phyloP scores from a whole-genome alignment of 306 rosid species.

The Erythrophleum fordii region DNA sequence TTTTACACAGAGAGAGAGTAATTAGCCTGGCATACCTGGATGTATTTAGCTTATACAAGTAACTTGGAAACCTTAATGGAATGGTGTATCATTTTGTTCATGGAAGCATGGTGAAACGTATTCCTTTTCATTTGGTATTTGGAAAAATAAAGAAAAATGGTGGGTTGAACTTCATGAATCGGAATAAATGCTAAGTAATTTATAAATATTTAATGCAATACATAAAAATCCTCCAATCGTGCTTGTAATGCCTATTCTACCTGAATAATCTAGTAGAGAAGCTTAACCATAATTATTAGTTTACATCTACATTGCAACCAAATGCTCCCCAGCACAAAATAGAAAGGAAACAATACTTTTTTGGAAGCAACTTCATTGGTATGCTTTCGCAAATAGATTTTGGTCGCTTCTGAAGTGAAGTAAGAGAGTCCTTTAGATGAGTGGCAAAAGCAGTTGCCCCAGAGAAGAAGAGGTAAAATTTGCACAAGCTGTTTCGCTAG shows the following conservation, averaged over 20 bases:
- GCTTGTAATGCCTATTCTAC: neutral
- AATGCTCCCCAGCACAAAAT: neutral
- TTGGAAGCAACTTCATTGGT: neutral
- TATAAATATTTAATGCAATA: neutral
- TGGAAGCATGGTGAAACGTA: neutral
- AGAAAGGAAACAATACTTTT: neutral
- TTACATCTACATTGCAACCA: neutral
- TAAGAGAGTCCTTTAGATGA: neutral
- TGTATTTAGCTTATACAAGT: neutral
- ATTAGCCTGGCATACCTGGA: neutral
- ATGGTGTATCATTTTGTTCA: neutral
- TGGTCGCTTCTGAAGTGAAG: neutral
- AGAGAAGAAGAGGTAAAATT: neutral
- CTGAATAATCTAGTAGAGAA: slow-evolving; percentile 15
- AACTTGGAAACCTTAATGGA: neutral
- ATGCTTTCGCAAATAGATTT: neutral
- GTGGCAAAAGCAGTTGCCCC: neutral
- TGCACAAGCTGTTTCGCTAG: neutral
- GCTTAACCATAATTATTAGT: neutral
- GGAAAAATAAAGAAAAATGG: neutral
- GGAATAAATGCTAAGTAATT: neutral
- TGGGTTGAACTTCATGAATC: neutral
- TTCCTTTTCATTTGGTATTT: neutral
- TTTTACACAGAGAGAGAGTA: neutral
- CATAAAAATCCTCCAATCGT: neutral